Base-by-base conservation (phyloP, 2,329 filamentous ascomycete genomes). In the Trichoderma asperellum region DNA sequence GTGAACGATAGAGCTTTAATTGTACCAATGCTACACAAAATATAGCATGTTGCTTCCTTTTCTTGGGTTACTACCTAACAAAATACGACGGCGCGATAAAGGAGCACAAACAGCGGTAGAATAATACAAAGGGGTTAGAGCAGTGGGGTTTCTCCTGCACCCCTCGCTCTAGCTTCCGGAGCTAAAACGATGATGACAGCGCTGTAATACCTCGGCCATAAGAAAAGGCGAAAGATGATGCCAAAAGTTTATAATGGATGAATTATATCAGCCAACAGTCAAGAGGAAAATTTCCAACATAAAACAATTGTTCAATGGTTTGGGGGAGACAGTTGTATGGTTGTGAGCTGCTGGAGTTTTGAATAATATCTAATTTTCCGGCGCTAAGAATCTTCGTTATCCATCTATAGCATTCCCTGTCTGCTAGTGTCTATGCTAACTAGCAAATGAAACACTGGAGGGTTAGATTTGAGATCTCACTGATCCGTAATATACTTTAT, bases 101-200 rank as follows among this genome's bases (percentile, higher is more conserved):
- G 16, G n/a, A 64, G 32, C 35, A 37, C 18, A 14, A 35, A 21
- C 27, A 62, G 43, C 34, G 37, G 52, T 12, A 65, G 11, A 65
- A 32, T 56, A 12, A 64, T 64, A 55, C 52, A 37, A 53, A 65
- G 62, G 62, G 62, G 62, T 65, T 32, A 27, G 27, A 52, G n/a
- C 52, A 47, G 62, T 65, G 62, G 62, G 32, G 62, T 57, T 57
- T 65, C 52, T 57, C 62, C 52, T 65, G 62, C 52, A 27, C 57
- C 61, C 62, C 61, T 52, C 52, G 52, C 18, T 34, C 52, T 47
- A 43, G 62, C 16, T 55, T 55, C 62, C 49, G 52, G 35, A 12
- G 27, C 62, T 65, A 65, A 65, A 32, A 16, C 35, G 56, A 35
- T 47, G 35, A 57, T 16, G 24, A 18, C 52, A 27, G 24, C 12